Conservation (phyloP, 257 asterid species). For the Nyctanthes arbortristis region DNA sequence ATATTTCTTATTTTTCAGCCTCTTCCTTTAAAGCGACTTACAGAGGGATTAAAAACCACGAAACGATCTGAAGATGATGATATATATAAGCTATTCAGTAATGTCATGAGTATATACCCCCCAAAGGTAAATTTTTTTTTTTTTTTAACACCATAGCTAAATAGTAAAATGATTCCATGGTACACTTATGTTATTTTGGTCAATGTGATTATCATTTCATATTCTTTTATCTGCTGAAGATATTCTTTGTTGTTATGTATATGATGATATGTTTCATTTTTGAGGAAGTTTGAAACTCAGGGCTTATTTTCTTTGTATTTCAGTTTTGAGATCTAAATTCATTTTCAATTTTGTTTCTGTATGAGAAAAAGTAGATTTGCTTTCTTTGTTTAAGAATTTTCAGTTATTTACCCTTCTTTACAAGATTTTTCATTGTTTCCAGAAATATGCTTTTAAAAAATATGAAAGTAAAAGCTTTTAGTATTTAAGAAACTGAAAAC, state of each 20-base stretch:
- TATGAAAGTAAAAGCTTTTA: no score
- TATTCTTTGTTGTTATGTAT: conserved; percentile 5
- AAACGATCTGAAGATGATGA: conserved; percentile 70
- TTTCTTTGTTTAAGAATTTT: no score
- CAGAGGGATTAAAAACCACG: conserved; percentile 69
- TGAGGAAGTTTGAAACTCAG: background rate
- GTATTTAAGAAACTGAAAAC: no score
- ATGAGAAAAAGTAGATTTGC: no score
- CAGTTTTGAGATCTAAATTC: no score
- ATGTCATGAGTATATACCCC: conserved; percentile 61
- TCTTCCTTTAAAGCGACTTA: conserved; percentile 72
- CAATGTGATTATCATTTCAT: background rate
- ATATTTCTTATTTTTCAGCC: conserved; percentile 63
- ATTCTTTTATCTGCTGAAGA: conserved; percentile 8
- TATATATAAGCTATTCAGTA: conserved; percentile 70
- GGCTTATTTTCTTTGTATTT: no score
- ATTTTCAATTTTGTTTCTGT: no score
- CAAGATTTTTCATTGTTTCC: no score
- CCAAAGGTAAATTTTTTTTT: conserved; percentile 63
- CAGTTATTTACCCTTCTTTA: no score
- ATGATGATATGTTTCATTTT: background rate
- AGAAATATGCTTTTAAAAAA: no score
- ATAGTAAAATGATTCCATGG: background rate
- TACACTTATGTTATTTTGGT: conserved; percentile 3
- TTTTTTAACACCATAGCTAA: background rate